Evolutionary conservation across 148 eudicot genomes (phyloP).

Genomic region (Camellia lanceoleosa): DNA sequence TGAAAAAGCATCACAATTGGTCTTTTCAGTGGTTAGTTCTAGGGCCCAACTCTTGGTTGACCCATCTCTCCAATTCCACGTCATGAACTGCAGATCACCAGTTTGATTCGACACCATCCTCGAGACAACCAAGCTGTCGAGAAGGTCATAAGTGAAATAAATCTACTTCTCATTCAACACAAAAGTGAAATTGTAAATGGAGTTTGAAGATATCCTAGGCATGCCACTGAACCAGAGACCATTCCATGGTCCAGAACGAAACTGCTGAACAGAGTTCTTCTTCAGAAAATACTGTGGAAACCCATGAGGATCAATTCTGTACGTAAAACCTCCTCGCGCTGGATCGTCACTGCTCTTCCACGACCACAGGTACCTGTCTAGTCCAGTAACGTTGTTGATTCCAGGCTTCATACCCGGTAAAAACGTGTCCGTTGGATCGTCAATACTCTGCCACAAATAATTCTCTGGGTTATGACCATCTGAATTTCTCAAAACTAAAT

Average conservation of each 20-base stretch:
- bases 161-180: neutral
- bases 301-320: neutral
- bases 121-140: neutral
- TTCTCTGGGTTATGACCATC: too few relatives aligned
- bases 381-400: neutral
- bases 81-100: neutral
- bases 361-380: neutral
- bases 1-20: conserved; percentile 5
- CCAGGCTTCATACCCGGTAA: conserved; percentile 20
- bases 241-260: neutral
- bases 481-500: too few relatives aligned
- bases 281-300: neutral
- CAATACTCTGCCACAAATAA: too few relatives aligned
- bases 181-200: neutral
- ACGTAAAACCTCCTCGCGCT: neutral
- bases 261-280: neutral
- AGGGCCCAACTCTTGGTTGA: neutral
- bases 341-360: neutral
- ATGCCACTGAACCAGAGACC: neutral
- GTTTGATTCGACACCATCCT: neutral
- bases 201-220: neutral
- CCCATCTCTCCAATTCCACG: neutral
- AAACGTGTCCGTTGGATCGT: too few relatives aligned
- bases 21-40: too few relatives aligned
- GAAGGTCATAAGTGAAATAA: neutral